phyloP scores from a whole-genome alignment of 768 basidiomycete genomes.

The Melanogaster broomeanus region DNA sequence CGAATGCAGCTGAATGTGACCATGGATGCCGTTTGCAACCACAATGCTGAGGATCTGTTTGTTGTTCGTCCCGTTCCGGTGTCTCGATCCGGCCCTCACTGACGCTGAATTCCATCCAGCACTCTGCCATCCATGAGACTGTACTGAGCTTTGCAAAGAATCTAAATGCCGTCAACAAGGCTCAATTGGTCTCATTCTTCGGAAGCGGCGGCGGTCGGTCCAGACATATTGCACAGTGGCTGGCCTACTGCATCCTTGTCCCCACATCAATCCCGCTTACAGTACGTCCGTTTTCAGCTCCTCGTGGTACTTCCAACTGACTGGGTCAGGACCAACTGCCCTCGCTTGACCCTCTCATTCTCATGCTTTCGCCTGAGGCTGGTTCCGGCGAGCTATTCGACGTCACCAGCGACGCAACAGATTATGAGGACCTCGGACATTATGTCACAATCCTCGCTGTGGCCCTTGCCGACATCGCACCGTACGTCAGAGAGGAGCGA shows the following conservation, averaged over 20 bases:
- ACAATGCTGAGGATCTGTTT: conserved; percentile 34
- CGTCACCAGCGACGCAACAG: conserved; percentile 50
- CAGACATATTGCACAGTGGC: conserved; percentile 55
- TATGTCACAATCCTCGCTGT: conserved; percentile 58
- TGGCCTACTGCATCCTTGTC: conserved; percentile 46
- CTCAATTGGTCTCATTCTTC: conserved; percentile 51
- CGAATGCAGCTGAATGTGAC: conserved; percentile 46
- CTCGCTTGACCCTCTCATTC: conserved; percentile 49
- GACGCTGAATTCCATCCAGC: conserved; percentile 36
- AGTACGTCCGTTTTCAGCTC: conserved; percentile 15
- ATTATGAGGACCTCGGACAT: conserved; percentile 62
- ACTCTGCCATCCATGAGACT: conserved; percentile 46
- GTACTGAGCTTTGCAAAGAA: conserved; percentile 41
- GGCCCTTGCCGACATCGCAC: conserved; percentile 58
- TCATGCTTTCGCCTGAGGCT: conserved; percentile 47
- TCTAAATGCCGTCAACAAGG: conserved; percentile 51
- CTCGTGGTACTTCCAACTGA: not conserved
- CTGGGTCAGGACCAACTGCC: conserved; percentile 46
- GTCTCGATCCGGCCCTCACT: not conserved
- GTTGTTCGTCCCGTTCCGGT: conserved; percentile 17
- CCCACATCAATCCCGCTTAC: not conserved
- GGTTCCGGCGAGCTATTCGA: conserved; percentile 51
- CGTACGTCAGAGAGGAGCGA: conserved; percentile 54
- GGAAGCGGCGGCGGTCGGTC: conserved; percentile 50
- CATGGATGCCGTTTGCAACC: conserved; percentile 47